Evolutionary conservation across 164 flowering plant genomes (phyloP), one percentile per base, ranked within the genome.

Genomic region (Malania oleifera): DNA sequence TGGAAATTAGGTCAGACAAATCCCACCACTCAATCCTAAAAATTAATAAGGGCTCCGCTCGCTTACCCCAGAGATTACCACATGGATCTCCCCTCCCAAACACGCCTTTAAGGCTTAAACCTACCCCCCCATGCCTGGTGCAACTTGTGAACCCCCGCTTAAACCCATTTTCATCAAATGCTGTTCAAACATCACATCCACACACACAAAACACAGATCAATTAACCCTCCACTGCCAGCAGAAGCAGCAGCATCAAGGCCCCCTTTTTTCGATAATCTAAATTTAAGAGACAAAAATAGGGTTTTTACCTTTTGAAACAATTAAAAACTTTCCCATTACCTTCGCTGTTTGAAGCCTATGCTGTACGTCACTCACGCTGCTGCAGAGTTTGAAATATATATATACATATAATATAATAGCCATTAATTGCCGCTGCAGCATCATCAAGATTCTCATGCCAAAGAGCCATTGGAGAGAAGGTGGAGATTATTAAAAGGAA

Each of bases 371-470:
- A n/a, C n/a, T n/a, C n/a, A n/a, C 56, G 70, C 70, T 71, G 71
- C 68, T 57, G 79, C 79, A 75, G 77, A 63, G 66, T 73, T 66
- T 24, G 69, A 57, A 0, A 41, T n/a, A n/a, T n/a, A n/a, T n/a
- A n/a, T n/a, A n/a, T n/a, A n/a, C n/a, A n/a, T n/a, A n/a, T 52
- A 3, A 40, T 48, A 6, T 50, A 63, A 37, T 19, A 79, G 83
- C 61, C 78, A 76, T 65, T 61, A 56, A 72, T 79, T 72, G 83
- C 80, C 67, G 72, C 73, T 72, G 83, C 77, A 79, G 83, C 83
- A 79, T 79, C 83, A 79, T 79, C 83, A 77, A 79, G 83, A 79
- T 79, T 79, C 83, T 41, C 80, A 79, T 24, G 43, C 13, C 45
- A 40, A 19, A 47, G 59, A 65, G 68, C 53, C 41, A 18, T 39